Evolutionary conservation across 1,284 basidiomycete species (phyloP), one percentile per base, ranked within the genome.

Genomic region (Mycena citricolor): DNA sequence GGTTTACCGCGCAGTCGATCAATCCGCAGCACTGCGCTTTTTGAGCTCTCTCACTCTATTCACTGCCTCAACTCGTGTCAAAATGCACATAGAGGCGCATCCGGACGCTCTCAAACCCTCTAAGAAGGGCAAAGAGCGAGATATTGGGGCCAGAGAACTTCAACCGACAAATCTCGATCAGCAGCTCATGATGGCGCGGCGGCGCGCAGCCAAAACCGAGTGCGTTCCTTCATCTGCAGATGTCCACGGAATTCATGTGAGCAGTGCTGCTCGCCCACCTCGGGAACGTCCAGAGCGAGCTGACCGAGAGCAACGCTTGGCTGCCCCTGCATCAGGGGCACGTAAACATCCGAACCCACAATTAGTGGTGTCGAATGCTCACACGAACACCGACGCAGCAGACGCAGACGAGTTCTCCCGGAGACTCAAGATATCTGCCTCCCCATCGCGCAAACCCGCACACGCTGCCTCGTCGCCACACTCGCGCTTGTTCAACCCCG

Each of bases 401-500:
- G 79, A 81, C 57, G 70, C 76, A 29, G 85, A 84, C 56, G 82
- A 84, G 33, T 87, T 87, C 58, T 81, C 77, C 22, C 76, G 85
- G 17, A 71, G 76, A 26, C 74, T 87, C 55, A 81, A 76, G 59
- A 82, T 85, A 24, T 81, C 83, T 2, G 67, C 71, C 1, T 73
- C 79, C 37, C 68, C 74, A n/a, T 57, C 65, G 12, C 65, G 70
- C 32, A 64, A 67, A 36, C 62, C 64, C 30, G 53, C 60, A 32
- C 65, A 62, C 29, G 42, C 54, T 31, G 33, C 58, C 39, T 50
- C 57, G 20, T 66, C 61, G 41, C 58, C 58, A 14, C 54, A 51
- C 20, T 58, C 61, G 21, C 85, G 81, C 54, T 73, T 90, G 0
- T 90, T 71, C 65, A 84, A 89, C 57, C 86, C 86, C 0, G 72